Evolutionary conservation across 1,284 basidiomycete genomes (phyloP), one percentile per base, ranked within the genome.

Genomic region (Golubevia sp.): DNA sequence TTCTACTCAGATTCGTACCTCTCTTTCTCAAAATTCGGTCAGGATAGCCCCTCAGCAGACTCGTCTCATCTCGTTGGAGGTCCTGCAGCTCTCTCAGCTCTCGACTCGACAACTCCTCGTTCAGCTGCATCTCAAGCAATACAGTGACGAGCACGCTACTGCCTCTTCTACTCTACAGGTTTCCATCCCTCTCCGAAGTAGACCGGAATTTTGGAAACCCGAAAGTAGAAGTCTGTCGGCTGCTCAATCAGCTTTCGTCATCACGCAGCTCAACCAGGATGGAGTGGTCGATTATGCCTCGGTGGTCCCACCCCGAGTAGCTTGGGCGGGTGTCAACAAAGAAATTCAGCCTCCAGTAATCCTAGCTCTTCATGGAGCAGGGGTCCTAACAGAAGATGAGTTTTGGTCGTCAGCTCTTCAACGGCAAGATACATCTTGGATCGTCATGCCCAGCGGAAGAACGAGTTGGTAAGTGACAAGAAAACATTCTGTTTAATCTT

Each of bases 351-450:
- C 77, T 60, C 86, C 88, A 11, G 88, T 90, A 0, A 86, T 93
- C n/a, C 78, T 93, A 26, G 90, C 89, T 0, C 84, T 92, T 90
- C 92, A 93, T 76, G 92, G 92, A 3, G 91, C 92, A 1, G 92
- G 92, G 0, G 90, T 91, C 63, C 87, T 91, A 18, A 73, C 89
- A 24, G 70, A 77, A 2, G 78, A 86, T 20, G 24, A 66, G 20
- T 59, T 60, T 49, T 69, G 63, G 63, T 34, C 11, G 30, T 34
- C 88, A 55, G 86, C 90, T 2, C 82, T 93, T 24, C 87, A 88
- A 1, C 85, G 86, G 3, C 89, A 89, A 62, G 73, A 85, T 27
- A 82, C 85, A 8, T 89, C 87, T 63, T 93, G 92, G 92, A 83
- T 89, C 5, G 84, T 92, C n/a, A 83, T 90, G 11, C 91, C 91